Evolutionary conservation across 2,329 filamentous ascomycete genomes (phyloP).

Genomic region (Waltergamsia citrina): DNA sequence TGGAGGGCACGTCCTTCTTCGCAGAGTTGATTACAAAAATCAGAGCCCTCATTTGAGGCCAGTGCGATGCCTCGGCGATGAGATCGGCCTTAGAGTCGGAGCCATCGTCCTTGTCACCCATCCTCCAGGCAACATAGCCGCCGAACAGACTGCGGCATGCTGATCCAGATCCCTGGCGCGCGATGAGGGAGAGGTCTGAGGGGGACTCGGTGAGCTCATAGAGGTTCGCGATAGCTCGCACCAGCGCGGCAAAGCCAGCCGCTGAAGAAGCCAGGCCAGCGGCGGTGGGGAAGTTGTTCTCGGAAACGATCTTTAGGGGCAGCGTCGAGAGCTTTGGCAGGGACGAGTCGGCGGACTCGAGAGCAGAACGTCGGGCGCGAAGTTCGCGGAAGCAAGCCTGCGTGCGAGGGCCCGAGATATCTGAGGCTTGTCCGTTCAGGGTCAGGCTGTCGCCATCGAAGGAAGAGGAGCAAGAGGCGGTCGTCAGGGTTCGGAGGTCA

Average conservation of each 20-base stretch:
- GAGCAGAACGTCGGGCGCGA: slow-evolving; percentile 61
- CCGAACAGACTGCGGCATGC: slow-evolving; percentile 91
- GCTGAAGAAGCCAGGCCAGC: slow-evolving; percentile 74
- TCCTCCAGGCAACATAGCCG: slow-evolving; percentile 92
- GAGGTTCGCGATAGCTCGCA: slow-evolving; percentile 83
- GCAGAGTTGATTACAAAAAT: slow-evolving; percentile 86
- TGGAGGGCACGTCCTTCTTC: slow-evolving; percentile 92
- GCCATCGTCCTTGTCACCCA: slow-evolving; percentile 67
- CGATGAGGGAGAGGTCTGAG: slow-evolving; percentile 78
- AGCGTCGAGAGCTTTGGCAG: slow-evolving; percentile 74
- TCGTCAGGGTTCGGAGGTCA: slow-evolving; percentile 92
- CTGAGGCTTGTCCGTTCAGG: slow-evolving; percentile 75
- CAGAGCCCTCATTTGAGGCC: slow-evolving; percentile 89
- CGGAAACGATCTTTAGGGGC: slow-evolving; percentile 78
- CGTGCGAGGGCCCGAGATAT: slow-evolving; percentile 81
- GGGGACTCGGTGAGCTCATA: slow-evolving; percentile 78
- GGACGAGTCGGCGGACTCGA: slow-evolving; percentile 63
- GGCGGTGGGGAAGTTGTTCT: slow-evolving; percentile 99
- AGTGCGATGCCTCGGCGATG: slow-evolving; percentile 81
- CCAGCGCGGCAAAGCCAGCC: slow-evolving; percentile 59
- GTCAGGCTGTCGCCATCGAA: slow-evolving; percentile 66
- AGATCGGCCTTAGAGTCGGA: slow-evolving; percentile 81
- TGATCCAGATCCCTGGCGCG: slow-evolving; percentile 87
- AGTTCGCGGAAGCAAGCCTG: slow-evolving; percentile 89
- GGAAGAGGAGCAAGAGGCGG: slow-evolving; percentile 74